These are phyloP conservation scores for Hylodesmum podocarpum DNA, from an alignment of 306 rosid genomes.

Conservation along the genomic window DNA sequence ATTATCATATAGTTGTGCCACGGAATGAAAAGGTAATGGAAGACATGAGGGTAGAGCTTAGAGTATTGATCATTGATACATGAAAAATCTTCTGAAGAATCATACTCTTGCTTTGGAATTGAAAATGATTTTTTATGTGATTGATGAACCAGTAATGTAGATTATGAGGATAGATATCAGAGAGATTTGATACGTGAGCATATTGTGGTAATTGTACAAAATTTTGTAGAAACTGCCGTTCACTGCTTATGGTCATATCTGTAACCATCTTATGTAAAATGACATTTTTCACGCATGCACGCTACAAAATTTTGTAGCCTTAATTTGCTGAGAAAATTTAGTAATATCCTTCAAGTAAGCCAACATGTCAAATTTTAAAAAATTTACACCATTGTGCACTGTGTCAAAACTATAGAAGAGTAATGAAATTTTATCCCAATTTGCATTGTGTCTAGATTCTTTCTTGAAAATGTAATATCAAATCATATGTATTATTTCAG, in stretches of 20 bases:
- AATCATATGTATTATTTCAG: not conserved
- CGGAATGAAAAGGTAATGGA: slow-evolving; percentile 6
- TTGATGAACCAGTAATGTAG: slow-evolving; percentile 11
- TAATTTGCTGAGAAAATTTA: not conserved
- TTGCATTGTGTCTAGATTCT: not conserved
- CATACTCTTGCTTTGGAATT: not conserved
- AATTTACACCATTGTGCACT: not conserved
- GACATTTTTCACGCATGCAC: not conserved
- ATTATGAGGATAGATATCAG: not conserved
- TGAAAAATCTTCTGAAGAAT: not conserved
- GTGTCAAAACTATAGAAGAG: not conserved
- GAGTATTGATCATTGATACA: slow-evolving; percentile 6
- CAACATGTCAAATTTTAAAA: not conserved
- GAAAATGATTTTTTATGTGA: not conserved
- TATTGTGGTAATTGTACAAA: not conserved
- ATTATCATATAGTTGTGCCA: not conserved
- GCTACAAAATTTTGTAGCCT: not conserved
- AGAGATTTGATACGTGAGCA: not conserved
- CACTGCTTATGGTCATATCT: not conserved
- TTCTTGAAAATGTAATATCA: not conserved
- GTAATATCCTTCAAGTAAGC: not conserved
- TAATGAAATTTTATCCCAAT: not conserved
- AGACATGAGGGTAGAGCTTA: not conserved
- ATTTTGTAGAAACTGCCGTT: not conserved
- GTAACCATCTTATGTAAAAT: not conserved